These are phyloP conservation scores for Quercus variabilis DNA, from an alignment of 306 rosid genomes.

Conservation along the genomic window DNA sequence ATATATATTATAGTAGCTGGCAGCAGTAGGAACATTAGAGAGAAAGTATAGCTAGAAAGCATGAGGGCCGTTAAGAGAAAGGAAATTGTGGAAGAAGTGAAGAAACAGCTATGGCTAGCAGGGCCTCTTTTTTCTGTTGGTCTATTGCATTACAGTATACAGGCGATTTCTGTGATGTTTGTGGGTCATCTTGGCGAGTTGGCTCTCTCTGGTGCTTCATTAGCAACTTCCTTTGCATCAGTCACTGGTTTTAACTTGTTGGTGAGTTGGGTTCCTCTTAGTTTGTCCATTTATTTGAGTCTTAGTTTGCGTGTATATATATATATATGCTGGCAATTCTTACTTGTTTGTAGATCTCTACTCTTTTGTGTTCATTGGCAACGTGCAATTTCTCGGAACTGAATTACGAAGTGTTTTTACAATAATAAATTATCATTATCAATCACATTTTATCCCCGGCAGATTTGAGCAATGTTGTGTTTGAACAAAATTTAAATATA, in stretches of 20 bases:
- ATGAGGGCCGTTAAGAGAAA: background rate
- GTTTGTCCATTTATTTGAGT: background rate
- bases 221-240: conserved; percentile 70
- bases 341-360: no score
- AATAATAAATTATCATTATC: no score
- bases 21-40: background rate
- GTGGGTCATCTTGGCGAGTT: conserved; percentile 69
- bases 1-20: no score
- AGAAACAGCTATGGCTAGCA: conserved; percentile 78
- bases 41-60: background rate
- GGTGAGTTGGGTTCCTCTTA: conserved; percentile 31
- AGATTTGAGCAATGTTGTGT: no score
- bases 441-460: no score
- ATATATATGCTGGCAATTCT: no score
- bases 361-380: no score
- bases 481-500: no score
- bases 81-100: conserved; percentile 46
- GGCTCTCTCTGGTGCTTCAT: conserved; percentile 62
- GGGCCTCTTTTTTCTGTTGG: conserved; percentile 57
- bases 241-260: conserved; percentile 73
- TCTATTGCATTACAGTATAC: conserved; percentile 43
- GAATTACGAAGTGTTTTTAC: no score
- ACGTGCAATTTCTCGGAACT: no score
- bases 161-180: conserved; percentile 68
- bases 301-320: no score